These are phyloP conservation scores for Leccinum griseonigrum DNA, from an alignment of 1,284 basidiomycete genomes.

Conservation along the genomic window DNA sequence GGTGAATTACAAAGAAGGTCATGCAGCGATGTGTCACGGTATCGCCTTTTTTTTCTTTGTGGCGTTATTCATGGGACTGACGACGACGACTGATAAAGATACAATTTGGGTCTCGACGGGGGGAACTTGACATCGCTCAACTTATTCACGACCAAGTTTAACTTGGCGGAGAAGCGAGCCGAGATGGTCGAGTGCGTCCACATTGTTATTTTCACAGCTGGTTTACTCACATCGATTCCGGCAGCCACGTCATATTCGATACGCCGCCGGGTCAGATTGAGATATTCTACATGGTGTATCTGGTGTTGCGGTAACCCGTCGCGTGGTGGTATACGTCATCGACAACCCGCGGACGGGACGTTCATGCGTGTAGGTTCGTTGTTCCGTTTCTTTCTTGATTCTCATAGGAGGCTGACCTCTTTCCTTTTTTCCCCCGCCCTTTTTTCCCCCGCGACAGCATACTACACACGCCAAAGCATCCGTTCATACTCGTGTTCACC, in stretches of 20 bases:
- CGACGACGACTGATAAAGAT: conserved; percentile 50
- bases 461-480: conserved; percentile 96
- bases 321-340: conserved; percentile 95
- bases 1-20: conserved; percentile 92
- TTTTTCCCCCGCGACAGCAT: conserved; percentile 55
- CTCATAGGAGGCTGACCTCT: not conserved
- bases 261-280: conserved; percentile 99
- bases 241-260: conserved; percentile 90
- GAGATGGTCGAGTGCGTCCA: conserved; percentile 78
- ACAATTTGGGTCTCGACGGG: conserved; percentile 98
- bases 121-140: conserved; percentile 98
- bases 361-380: conserved; percentile 93
- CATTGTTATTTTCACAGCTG: not conserved
- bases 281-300: conserved; percentile 99
- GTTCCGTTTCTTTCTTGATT: not conserved
- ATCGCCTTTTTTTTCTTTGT: conserved; percentile 16
- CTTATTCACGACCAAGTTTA: conserved; percentile 98
- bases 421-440: no score
- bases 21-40: conserved; percentile 91
- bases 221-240: not conserved
- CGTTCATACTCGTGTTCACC: conserved; percentile 98
- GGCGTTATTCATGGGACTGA: conserved; percentile 14
- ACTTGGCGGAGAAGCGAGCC: conserved; percentile 91
- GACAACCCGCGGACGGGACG: conserved; percentile 95
- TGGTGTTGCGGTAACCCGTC: conserved; percentile 76